phyloP scores from a whole-genome alignment of 495 filamentous ascomycete genomes.

The Chaetomium cochliodes region DNA sequence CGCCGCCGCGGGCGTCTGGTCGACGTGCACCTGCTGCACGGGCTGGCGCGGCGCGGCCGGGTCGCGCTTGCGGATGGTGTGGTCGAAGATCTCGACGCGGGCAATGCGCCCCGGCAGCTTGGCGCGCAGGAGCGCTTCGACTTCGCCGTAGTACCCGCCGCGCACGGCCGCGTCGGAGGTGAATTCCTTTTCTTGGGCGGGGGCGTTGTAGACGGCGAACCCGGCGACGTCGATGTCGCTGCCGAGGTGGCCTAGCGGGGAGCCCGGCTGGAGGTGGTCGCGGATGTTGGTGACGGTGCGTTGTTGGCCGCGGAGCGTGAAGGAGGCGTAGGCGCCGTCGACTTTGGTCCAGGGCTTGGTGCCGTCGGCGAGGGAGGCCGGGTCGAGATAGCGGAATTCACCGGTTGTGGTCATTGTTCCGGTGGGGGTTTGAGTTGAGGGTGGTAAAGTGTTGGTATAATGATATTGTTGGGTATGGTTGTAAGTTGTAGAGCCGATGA shows the following conservation, averaged over 20 bases:
- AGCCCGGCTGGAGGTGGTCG: conserved; percentile 9
- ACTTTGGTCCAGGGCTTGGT: conserved; percentile 45
- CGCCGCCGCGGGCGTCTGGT: conserved; percentile 69
- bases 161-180: conserved; percentile 60
- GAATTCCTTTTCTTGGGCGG: conserved; percentile 55
- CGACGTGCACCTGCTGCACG: conserved; percentile 74
- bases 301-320: conserved; percentile 26
- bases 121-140: conserved; percentile 63
- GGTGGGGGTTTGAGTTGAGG: too few species aligned
- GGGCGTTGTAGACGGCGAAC: conserved; percentile 41
- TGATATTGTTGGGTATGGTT: neutral
- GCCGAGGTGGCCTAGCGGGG: conserved; percentile 28
- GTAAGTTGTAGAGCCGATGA: neutral
- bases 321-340: conserved; percentile 37
- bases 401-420: conserved; percentile 29
- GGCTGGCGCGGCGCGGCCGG: conserved; percentile 58
- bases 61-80: conserved; percentile 69
- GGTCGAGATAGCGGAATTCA: conserved; percentile 35
- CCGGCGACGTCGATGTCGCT: conserved; percentile 46
- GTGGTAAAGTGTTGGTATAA: neutral
- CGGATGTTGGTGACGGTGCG: conserved; percentile 39
- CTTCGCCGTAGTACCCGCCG: conserved; percentile 72
- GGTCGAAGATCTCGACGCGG: conserved; percentile 76
- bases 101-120: conserved; percentile 50
- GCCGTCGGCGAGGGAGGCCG: conserved; percentile 23